Evolutionary conservation across 345 rosid genomes (phyloP).

Genomic region (Populus ilicifolia): DNA sequence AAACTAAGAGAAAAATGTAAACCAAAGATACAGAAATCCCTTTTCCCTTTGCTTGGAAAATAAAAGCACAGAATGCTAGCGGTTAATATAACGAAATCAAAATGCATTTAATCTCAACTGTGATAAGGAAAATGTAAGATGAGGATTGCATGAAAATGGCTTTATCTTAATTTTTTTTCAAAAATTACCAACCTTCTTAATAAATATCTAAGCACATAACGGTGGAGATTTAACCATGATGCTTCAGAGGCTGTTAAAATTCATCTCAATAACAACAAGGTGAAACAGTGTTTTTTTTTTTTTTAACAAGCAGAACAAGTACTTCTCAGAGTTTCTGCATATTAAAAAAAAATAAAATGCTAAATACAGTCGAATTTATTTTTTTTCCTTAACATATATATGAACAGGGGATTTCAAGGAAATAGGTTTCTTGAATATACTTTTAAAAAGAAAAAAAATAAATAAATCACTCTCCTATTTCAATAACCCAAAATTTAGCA

Average conservation of each 20-base stretch:
- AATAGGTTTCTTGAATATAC: not conserved
- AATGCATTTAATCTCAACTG: not conserved
- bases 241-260: not conserved
- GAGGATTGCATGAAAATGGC: not conserved
- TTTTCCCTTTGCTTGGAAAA: not conserved
- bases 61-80: not conserved
- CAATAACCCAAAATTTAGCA: not conserved
- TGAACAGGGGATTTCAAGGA: not conserved
- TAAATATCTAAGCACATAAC: not conserved
- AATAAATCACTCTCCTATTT: not conserved
- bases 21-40: not conserved
- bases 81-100: not conserved
- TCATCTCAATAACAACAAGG: not conserved
- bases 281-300: not conserved
- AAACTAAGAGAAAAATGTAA: not conserved
- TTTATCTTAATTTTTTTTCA: not conserved
- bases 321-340: not conserved
- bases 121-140: not conserved
- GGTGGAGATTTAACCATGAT: not conserved
- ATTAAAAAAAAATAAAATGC: too few species aligned
- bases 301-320: not conserved
- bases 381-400: not conserved
- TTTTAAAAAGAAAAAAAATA: too few species aligned
- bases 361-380: not conserved
- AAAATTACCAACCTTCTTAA: not conserved